Base-by-base conservation (phyloP, 1,139 yeast genomes). In the Candida tunisiensis region DNA sequence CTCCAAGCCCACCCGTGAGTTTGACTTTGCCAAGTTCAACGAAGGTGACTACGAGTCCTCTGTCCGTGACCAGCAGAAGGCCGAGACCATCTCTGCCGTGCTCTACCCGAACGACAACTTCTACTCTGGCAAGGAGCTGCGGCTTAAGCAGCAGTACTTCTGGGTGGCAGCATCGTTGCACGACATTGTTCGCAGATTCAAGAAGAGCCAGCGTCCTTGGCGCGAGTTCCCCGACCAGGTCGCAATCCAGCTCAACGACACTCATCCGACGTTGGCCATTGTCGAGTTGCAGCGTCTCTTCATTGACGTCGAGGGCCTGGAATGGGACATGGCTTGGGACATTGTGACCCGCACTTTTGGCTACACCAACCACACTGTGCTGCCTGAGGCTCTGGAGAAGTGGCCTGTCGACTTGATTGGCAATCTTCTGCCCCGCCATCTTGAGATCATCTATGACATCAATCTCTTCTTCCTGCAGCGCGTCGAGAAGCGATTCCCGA, bases 141-240 rank as follows among this genome's bases (percentile, higher is more conserved):
- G 96, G 51, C 69, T 85, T 51, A 85, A 83, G 54, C 95, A 85
- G 57, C 95, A 85, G 55, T 85, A 80, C 56, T 85, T 85, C 55
- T 85, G 96, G 96, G 93, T 85, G 30, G 74, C 93, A 28, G 95
- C 95, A 25, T 79, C 93, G 7, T 64, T 85, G 38, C 83, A 78
- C 44, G 96, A 85, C 51, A 83, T 85, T 43, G 71, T 83, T 26
- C 74, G 95, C 49, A 69, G 96, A 45, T 83, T 79, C 59, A 74
- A 82, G 52, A 83, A 83, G 57, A 54, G 72, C 30, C 70, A 71
- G 44, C 69, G 74, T 45, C 66, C 82, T 28, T 83, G 94, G 93
- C 47, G 61, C 24, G 82, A 74, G 46, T 78, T 83, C 50, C 69
- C 93, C 19, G 91, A 79, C 34, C 75, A 75, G 47, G 69, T 79